Evolutionary conservation across 495 filamentous ascomycete species (phyloP), one percentile per base, ranked within the genome.

Genomic region (Evernia prunastri): DNA sequence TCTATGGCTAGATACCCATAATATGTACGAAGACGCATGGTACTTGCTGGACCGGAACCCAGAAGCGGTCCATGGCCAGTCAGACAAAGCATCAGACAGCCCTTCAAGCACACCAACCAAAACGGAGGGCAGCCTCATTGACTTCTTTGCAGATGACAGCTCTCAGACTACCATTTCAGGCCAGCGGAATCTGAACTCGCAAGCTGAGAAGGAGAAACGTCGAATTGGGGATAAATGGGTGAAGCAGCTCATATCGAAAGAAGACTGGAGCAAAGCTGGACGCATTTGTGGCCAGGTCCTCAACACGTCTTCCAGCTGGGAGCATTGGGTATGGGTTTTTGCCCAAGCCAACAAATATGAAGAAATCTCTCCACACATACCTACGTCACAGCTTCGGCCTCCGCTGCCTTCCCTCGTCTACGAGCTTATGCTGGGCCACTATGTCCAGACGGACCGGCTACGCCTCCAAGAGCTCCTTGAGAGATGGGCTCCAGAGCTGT

Each of bases 211-310:
- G 66, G 94, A 98, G 70, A 98, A 97, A 73, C 84, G 90, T 31
- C 84, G 89, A 17, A 89, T 98, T 67, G 94, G 94, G 29, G 95
- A 96, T 70, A 80, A 91, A 7, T 98, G 94, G 94, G 76, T 97
- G 56, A 86, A 92, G 53, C 89, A 96, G 67, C 82, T 96, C 33
- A 80, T 96, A 47, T 78, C 85, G 9, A 79, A 81, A 2, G 79
- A 81, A 17, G 81, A 92, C 60, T 98, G 95, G 95, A 69, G 72
- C 3, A 78, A 81, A 59, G 94, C 93, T 10, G 92, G 90, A 0
- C 79, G 84, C 64, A 77, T 91, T 17, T 92, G 90, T 66, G 87
- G 86, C 3, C 89, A 88, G 68, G 91, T 97, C 15, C 76, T 97
- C 0, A 82, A 85, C 43, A 89, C 84, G n/a, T 81, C 91, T 6